Conservation (phyloP, 192 early-diverging fungal species). For the Coemansia asiatica region DNA sequence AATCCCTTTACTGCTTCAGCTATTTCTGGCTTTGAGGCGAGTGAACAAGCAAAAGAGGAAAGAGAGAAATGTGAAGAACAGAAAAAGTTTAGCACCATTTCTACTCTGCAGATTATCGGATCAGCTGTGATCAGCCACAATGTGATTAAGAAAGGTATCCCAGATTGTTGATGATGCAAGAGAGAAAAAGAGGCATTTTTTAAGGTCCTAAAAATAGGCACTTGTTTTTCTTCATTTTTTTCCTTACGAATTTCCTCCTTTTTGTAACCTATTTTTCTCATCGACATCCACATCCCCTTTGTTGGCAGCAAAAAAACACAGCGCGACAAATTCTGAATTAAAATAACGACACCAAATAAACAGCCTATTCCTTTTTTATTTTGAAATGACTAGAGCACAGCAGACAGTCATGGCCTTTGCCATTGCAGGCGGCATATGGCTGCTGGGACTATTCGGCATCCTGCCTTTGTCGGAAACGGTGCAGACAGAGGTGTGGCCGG, state of each 20-base stretch:
- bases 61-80: background rate
- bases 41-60: background rate
- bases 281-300: background rate
- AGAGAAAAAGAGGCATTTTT: background rate
- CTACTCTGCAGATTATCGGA: background rate
- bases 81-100: background rate
- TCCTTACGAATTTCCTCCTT: background rate
- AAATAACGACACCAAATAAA: background rate
- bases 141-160: too few species aligned
- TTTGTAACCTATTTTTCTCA: background rate
- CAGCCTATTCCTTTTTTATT: too few species aligned
- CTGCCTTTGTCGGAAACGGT: constrained; percentile 41
- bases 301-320: too few species aligned
- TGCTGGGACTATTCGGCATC: constrained; percentile 32
- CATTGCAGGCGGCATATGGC: constrained; percentile 25
- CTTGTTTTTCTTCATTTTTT: background rate
- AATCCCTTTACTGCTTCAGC: too few species aligned
- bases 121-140: background rate
- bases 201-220: background rate
- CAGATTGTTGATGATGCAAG: background rate
- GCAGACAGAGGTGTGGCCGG: constrained; percentile 42
- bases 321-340: too few species aligned
- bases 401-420: constrained; percentile 16
- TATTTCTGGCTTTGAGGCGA: too few species aligned
- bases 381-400: constrained; percentile 39